Evolutionary conservation across 169 alveolate genomes (phyloP).

Genomic region (Plasmodium yoelii): DNA sequence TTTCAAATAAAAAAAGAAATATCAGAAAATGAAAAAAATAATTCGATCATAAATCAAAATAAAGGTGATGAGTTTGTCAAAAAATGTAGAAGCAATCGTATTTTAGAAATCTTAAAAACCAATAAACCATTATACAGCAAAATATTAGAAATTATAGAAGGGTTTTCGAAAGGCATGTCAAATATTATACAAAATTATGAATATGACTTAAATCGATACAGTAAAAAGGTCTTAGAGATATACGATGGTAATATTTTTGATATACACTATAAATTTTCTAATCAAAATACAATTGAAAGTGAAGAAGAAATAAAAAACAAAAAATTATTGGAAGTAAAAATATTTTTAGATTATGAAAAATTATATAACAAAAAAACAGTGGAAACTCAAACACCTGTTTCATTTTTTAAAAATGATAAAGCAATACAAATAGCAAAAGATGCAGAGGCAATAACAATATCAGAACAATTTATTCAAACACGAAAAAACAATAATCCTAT

Average conservation of each 20-base stretch:
- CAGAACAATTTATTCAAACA: conserved; percentile 54
- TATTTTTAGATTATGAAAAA: conserved; percentile 71
- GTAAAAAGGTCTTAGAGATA: conserved; percentile 21
- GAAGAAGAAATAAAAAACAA: conserved; percentile 59
- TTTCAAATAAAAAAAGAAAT: not conserved
- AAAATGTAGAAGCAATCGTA: not conserved
- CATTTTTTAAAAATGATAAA: conserved; percentile 56
- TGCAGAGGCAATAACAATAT: conserved; percentile 34
- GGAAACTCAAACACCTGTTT: conserved; percentile 71
- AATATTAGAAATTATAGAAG: conserved; percentile 11
- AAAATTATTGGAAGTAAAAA: conserved; percentile 59
- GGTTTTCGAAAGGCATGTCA: conserved; percentile 11
- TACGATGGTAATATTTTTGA: conserved; percentile 55
- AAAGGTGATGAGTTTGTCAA: too few species aligned
- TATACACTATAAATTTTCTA: conserved; percentile 28
- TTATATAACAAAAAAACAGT: conserved; percentile 68
- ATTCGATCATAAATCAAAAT: not conserved
- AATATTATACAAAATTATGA: conserved; percentile 10
- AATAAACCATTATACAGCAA: conserved; percentile 14
- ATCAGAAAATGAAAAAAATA: conserved; percentile 6
- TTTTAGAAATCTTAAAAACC: conserved; percentile 13
- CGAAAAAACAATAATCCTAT: conserved; percentile 27
- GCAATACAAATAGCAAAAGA: conserved; percentile 60
- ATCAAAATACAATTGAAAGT: conserved; percentile 30
- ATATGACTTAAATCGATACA: conserved; percentile 21